Base-by-base conservation (phyloP, 139 green algal species). In the Picochlorum sp. region DNA sequence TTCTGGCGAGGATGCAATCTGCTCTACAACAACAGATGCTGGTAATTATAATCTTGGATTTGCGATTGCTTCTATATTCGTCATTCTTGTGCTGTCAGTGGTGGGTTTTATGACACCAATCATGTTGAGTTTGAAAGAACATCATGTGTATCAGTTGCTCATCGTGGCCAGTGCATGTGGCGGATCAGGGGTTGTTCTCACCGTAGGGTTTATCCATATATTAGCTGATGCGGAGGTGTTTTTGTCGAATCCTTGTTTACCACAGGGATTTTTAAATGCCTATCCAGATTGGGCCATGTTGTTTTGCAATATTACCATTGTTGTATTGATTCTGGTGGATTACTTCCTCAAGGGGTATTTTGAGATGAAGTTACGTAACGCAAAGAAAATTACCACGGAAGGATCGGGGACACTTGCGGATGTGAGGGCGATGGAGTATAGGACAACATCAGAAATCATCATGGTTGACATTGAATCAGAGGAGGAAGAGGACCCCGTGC, bases 151-250 rank as follows among this genome's bases (percentile, higher is more conserved):
- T n/a, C 30, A 49, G 16, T 15, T 23, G 18, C 16, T 21, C 10
- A 62, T 62, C 13, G 20, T 49, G 0, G 18, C 20, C 0, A n/a
- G 18, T 47, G 31, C 30, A 1, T 62, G n/a, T 62, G 56, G n/a
- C 14, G 56, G 56, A 26, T 60, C 60, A 14, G 68, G 68, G 24
- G 60, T 65, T n/a, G 52, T 82, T 31, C 28, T 83, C 16, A 55
- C 18, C 10, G n/a, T 21, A 24, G 18, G 68, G 3, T 66, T 82
- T 4, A 67, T 88, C 26, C 81, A 88, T 44, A 72, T 87, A 16
- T 31, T 85, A 18, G 63, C 67, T 4, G 72, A 77, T 45, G 69
- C 74, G 0, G 21, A 50, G 0, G 26, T 21, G 6, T 31, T 73
- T 1, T 63, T 83, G 2, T 49, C 4, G n/a, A 62, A 55, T 24